phyloP scores from a whole-genome alignment of 768 basidiomycete genomes.

The Auriscalpium microsporum region DNA sequence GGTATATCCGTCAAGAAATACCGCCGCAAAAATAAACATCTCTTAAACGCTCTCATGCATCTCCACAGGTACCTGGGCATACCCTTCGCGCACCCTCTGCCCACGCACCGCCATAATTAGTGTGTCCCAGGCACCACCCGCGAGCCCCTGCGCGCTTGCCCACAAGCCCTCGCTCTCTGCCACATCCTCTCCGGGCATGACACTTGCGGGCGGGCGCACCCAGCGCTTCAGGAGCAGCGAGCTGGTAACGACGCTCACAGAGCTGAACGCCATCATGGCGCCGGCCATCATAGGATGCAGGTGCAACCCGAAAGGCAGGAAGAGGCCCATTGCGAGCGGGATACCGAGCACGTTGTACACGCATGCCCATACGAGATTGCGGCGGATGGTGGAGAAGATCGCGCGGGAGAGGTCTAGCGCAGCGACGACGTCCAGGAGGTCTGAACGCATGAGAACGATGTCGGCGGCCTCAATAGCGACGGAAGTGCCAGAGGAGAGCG shows the following conservation, averaged over 20 bases:
- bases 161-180: constrained; percentile 26
- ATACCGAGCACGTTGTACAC: constrained; percentile 90
- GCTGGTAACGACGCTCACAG: constrained; percentile 89
- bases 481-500: constrained; percentile 91
- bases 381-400: constrained; percentile 85
- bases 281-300: constrained; percentile 98
- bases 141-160: constrained; percentile 33
- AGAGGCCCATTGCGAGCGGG: constrained; percentile 94
- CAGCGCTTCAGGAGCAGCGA: constrained; percentile 83
- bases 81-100: constrained; percentile 39
- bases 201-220: constrained; percentile 58
- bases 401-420: constrained; percentile 83
- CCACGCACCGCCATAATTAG: constrained; percentile 34
- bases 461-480: constrained; percentile 98
- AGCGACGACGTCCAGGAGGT: constrained; percentile 94
- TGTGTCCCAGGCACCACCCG: constrained; percentile 36
- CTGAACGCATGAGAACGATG: constrained; percentile 94
- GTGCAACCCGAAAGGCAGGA: constrained; percentile 86
- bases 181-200: constrained; percentile 57
- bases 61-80: constrained; percentile 67
- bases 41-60: constrained; percentile 20
- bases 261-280: constrained; percentile 97
- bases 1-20: too few relatives aligned
- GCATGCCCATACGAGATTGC: constrained; percentile 95
- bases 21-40: too few relatives aligned